Percentiles rank a stretch among this genome's conserved stretches.
Conservation (phyloP, 2,329 filamentous ascomycete genomes). For the Aspergillus calidoustus region DNA sequence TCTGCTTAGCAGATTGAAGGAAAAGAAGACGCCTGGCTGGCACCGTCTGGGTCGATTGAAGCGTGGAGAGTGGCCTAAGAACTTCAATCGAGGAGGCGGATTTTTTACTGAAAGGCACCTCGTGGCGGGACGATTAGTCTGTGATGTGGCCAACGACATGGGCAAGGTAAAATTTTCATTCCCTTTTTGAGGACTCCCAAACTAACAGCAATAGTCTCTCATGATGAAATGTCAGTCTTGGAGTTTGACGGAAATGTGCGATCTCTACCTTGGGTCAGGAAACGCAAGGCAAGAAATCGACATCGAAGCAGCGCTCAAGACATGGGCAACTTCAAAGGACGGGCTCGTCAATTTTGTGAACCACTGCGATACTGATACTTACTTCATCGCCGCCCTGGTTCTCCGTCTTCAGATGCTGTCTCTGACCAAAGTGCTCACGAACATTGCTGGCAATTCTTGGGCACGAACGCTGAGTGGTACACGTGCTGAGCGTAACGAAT, state of each 20-base stretch:
- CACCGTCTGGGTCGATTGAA: constrained; percentile 88
- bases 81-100: constrained; percentile 81
- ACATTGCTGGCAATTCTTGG: constrained; percentile 97
- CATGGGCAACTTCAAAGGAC: constrained; percentile 80
- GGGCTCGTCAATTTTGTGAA: constrained; percentile 92
- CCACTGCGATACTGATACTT: constrained; percentile 93
- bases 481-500: constrained; percentile 96
- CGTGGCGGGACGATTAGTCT: constrained; percentile 85
- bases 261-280: constrained; percentile 76
- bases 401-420: constrained; percentile 89
- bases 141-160: constrained; percentile 93
- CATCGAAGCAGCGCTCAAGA: constrained; percentile 82
- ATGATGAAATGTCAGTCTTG: constrained; percentile 98
- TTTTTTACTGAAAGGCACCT: constrained; percentile 93
- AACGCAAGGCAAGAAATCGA: constrained; percentile 82
- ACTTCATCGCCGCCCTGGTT: constrained; percentile 90
- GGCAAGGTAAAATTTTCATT: constrained; percentile 64
- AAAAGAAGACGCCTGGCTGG: constrained; percentile 93
- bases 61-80: constrained; percentile 82
- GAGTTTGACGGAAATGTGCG: constrained; percentile 98
- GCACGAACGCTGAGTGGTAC: constrained; percentile 94
- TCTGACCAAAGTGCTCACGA: constrained; percentile 92
- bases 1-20: constrained; percentile 80
- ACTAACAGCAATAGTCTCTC: constrained; percentile 62
- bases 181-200: background rate